These are phyloP conservation scores for Balansia obtecta DNA, from an alignment of 2,329 filamentous ascomycete species.

Conservation along the genomic window DNA sequence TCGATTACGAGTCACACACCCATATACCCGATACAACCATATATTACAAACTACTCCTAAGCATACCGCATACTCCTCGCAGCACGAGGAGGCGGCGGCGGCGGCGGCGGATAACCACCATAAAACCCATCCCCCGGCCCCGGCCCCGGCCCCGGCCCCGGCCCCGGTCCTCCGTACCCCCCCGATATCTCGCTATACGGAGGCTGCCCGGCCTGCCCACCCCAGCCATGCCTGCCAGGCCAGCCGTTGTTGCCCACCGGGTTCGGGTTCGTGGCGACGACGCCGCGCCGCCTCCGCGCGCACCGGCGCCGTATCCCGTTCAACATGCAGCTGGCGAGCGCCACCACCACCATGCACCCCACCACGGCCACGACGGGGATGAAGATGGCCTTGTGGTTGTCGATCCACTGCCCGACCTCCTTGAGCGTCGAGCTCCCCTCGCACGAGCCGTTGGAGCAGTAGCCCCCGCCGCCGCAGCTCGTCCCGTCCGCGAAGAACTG, in stretches of 20 bases:
- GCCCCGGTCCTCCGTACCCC: neutral
- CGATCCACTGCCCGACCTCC: slow-evolving; percentile 65
- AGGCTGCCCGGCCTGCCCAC: neutral
- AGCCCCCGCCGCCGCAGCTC: slow-evolving; percentile 65
- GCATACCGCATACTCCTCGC: slow-evolving; percentile 1
- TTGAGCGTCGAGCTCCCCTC: slow-evolving; percentile 54
- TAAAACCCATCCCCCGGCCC: neutral
- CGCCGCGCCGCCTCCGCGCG: slow-evolving; percentile 13
- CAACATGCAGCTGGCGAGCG: slow-evolving; percentile 54
- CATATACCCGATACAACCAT: too few species aligned
- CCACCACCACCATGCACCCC: slow-evolving; percentile 59
- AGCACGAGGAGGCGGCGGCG: too few species aligned
- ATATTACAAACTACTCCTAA: too few species aligned
- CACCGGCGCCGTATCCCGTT: slow-evolving; percentile 28
- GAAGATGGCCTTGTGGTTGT: slow-evolving; percentile 63
- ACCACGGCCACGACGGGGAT: slow-evolving; percentile 63
- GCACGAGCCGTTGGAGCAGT: slow-evolving; percentile 69
- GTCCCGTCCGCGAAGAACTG: slow-evolving; percentile 95
- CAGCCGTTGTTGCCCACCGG: slow-evolving; percentile 16
- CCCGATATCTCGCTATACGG: neutral
- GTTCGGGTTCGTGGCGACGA: too few species aligned
- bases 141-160: too few species aligned
- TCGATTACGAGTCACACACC: too few species aligned
- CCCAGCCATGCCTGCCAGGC: slow-evolving; percentile 7
- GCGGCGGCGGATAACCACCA: too few species aligned